phyloP scores from a whole-genome alignment of 1,139 yeast genomes.

The Pichia sp. region DNA sequence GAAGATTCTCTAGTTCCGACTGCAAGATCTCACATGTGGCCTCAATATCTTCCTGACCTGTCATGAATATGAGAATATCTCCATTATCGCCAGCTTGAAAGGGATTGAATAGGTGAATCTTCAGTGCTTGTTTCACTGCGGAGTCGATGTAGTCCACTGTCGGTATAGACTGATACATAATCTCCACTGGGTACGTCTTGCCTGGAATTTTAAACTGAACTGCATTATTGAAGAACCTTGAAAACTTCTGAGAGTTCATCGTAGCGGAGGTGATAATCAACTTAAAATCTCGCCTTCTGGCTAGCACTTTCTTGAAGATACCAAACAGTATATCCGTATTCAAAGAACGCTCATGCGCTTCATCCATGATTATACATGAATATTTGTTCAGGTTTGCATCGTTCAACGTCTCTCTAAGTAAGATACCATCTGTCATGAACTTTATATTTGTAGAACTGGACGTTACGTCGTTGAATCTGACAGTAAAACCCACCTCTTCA shows the following conservation, averaged over 20 bases:
- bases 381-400: constrained; percentile 66
- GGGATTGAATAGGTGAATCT: constrained; percentile 50
- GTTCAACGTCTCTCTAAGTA: constrained; percentile 65
- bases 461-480: constrained; percentile 82
- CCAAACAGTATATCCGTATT: constrained; percentile 85
- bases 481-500: constrained; percentile 76
- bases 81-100: constrained; percentile 44
- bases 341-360: constrained; percentile 90
- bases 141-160: constrained; percentile 80
- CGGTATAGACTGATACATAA: constrained; percentile 55
- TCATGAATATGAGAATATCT: constrained; percentile 88
- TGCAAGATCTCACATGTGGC: constrained; percentile 63
- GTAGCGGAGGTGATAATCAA: constrained; percentile 91
- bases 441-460: constrained; percentile 57
- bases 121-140: constrained; percentile 74
- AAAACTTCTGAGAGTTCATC: constrained; percentile 78
- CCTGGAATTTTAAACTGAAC: constrained; percentile 90
- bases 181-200: constrained; percentile 83
- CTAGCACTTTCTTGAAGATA: constrained; percentile 55
- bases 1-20: constrained; percentile 51
- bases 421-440: constrained; percentile 91
- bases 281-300: constrained; percentile 63
- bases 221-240: constrained; percentile 75
- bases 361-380: constrained; percentile 88
- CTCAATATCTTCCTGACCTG: constrained; percentile 96